Conservation (phyloP, 106 monocot species). For the Alisma plantagoaquatica region DNA sequence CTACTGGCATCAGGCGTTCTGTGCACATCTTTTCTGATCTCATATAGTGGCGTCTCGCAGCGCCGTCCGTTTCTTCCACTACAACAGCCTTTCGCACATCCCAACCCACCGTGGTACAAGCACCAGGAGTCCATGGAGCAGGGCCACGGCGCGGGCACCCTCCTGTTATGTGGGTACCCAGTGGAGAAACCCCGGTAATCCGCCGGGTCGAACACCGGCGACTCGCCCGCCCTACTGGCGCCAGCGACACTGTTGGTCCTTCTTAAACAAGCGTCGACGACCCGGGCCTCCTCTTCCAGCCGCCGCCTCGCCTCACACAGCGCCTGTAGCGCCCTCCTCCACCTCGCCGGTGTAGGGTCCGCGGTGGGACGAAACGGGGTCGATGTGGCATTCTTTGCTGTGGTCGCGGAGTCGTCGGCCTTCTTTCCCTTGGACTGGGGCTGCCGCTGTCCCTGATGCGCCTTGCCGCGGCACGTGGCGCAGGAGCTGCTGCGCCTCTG, state of each 20-base stretch:
- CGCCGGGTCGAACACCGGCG: constrained; percentile 61
- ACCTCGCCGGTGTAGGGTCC: no score
- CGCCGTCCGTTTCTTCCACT: constrained; percentile 6
- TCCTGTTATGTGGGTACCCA: constrained; percentile 41
- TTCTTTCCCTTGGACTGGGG: constrained; percentile 3
- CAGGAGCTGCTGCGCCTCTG: constrained; percentile 40
- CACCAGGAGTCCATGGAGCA: not conserved
- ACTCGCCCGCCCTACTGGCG: constrained; percentile 3
- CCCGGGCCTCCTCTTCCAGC: constrained; percentile 54
- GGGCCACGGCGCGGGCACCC: no score
- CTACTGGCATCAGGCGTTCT: no score
- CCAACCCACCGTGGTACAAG: not conserved
- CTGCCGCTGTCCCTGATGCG: not conserved
- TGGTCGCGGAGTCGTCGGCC: not conserved
- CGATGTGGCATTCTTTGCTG: not conserved
- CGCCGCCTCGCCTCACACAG: constrained; percentile 36
- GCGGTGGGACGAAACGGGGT: no score
- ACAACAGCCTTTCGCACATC: not conserved
- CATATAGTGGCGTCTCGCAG: constrained; percentile 47
- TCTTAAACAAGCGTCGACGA: constrained; percentile 51
- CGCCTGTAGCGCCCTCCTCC: constrained; percentile 11
- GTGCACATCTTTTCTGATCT: no score
- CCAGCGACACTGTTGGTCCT: no score
- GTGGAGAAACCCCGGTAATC: constrained; percentile 15
- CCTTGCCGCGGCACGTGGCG: constrained; percentile 36